Conservation (phyloP, 495 filamentous ascomycete species). For the Lasiosphaeriaceae sp. region DNA sequence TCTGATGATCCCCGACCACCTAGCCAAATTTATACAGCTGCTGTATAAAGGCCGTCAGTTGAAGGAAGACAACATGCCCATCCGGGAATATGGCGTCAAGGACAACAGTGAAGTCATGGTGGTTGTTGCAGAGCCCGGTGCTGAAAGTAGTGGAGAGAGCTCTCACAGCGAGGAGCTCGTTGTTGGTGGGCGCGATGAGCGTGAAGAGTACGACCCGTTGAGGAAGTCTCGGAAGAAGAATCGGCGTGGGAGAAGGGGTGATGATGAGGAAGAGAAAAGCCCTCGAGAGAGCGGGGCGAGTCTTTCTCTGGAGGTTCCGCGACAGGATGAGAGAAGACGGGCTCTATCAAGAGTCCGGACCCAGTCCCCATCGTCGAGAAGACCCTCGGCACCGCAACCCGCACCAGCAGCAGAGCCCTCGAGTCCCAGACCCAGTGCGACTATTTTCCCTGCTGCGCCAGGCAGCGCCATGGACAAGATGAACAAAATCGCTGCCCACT, state of each 20-base stretch:
- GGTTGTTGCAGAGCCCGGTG: constrained; percentile 47
- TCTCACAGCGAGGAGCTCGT: constrained; percentile 40
- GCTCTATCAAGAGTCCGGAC: constrained; percentile 25
- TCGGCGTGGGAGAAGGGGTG: constrained; percentile 17
- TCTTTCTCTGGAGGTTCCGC: constrained; percentile 28
- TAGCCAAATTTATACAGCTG: constrained; percentile 56
- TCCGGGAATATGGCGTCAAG: constrained; percentile 72
- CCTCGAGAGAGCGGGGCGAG: constrained; percentile 36
- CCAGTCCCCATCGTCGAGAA: constrained; percentile 14
- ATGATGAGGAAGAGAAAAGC: constrained; percentile 22
- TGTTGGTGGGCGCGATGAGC: constrained; percentile 25
- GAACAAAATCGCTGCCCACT: constrained; percentile 61
- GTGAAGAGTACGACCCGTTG: constrained; percentile 10
- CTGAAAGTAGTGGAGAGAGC: constrained; percentile 49
- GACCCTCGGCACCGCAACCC: background rate
- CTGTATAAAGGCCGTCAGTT: constrained; percentile 80
- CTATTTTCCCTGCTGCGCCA: constrained; percentile 30
- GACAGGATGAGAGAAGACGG: constrained; percentile 16
- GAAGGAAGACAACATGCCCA: constrained; percentile 59
- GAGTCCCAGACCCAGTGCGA: constrained; percentile 20
- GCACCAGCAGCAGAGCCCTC: constrained; percentile 9
- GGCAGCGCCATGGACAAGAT: constrained; percentile 64
- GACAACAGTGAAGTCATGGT: constrained; percentile 68
- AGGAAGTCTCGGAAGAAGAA: constrained; percentile 23
- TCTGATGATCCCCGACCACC: constrained; percentile 56